These are phyloP conservation scores for Fomitopsis palustris DNA, from an alignment of 1,284 basidiomycete species.

Conservation along the genomic window DNA sequence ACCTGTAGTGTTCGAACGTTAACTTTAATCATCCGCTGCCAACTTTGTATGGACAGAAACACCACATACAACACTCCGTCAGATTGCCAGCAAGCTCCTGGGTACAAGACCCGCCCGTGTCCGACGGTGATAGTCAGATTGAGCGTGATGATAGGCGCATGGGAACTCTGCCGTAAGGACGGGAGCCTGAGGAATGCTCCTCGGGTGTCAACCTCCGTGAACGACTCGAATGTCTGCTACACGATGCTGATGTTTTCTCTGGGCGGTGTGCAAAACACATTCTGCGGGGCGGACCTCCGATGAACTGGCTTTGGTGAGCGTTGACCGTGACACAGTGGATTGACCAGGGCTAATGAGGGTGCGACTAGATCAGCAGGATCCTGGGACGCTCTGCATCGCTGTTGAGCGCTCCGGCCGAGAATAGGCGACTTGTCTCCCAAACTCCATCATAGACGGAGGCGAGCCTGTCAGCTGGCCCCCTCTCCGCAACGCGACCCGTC, in stretches of 20 bases:
- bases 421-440: not conserved
- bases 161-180: not conserved
- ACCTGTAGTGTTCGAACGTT: no score
- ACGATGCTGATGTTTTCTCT: no score
- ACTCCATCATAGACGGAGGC: not conserved
- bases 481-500: not conserved
- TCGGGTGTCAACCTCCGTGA: not conserved
- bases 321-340: not conserved
- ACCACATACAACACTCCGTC: no score
- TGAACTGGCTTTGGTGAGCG: not conserved
- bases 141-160: not conserved
- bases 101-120: no score
- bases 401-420: not conserved
- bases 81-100: no score
- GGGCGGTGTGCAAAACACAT: no score
- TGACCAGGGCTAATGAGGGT: not conserved
- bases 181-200: not conserved
- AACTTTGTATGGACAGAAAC: no score
- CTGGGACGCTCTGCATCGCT: not conserved
- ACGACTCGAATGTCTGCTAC: no score
- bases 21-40: no score
- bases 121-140: no score
- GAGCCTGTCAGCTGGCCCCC: not conserved
- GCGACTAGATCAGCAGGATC: not conserved
- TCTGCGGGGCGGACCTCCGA: no score